These are phyloP conservation scores for Irpex sp. DNA, from an alignment of 1,284 basidiomycete genomes.

Conservation along the genomic window DNA sequence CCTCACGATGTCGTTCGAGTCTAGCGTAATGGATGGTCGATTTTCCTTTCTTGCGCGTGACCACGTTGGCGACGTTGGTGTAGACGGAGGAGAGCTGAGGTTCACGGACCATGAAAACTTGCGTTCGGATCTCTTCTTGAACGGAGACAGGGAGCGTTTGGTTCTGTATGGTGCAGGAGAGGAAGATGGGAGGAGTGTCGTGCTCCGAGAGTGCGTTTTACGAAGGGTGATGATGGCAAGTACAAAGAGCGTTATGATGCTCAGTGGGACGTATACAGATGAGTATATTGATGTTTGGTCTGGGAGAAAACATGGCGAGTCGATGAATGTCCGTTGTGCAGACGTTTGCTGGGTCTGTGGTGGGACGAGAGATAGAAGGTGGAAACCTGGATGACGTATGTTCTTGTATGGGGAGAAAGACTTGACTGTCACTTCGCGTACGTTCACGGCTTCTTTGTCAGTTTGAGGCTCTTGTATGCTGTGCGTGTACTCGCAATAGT, in stretches of 20 bases:
- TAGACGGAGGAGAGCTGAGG: background rate
- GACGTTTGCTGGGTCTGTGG: slow-evolving; percentile 22
- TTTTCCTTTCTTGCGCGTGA: background rate
- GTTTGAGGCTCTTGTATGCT: background rate
- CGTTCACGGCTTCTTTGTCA: slow-evolving; percentile 8
- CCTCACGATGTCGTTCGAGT: background rate
- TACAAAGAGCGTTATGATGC: slow-evolving; percentile 29
- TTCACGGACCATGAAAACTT: background rate
- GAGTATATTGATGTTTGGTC: slow-evolving; percentile 47
- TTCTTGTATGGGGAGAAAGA: slow-evolving; percentile 79
- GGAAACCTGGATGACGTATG: slow-evolving; percentile 76
- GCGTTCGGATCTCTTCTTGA: background rate
- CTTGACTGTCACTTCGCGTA: slow-evolving; percentile 70
- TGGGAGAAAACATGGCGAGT: slow-evolving; percentile 49
- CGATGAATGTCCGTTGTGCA: slow-evolving; percentile 24
- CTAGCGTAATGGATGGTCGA: background rate
- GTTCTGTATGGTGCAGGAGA: background rate
- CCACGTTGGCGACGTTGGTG: background rate
- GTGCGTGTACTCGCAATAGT: slow-evolving; percentile 69
- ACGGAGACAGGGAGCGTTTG: background rate
- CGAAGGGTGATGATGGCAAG: slow-evolving; percentile 25
- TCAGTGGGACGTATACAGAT: slow-evolving; percentile 40
- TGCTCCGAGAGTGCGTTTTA: slow-evolving; percentile 16
- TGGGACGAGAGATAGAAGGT: slow-evolving; percentile 70
- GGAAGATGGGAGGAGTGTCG: background rate